Evolutionary conservation across 345 rosid genomes (phyloP), one percentile per base, ranked within the genome.

Genomic region (Mallotus nudiflorus): DNA sequence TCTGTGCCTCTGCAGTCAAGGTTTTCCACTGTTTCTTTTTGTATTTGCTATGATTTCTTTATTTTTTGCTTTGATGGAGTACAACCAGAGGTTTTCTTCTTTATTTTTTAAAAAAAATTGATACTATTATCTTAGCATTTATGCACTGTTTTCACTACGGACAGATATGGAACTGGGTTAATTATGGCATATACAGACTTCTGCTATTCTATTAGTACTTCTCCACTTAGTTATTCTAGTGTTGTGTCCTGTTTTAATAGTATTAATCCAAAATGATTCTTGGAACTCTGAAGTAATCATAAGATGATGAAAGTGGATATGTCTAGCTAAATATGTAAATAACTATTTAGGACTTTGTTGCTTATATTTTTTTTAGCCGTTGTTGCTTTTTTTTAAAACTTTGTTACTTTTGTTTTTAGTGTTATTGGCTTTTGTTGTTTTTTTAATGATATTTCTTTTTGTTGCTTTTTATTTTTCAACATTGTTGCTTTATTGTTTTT

Each of bases 1-100:
- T 20, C 90, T 95, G 22, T 87, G 88, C 80, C 96, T 95, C 44
- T 86, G 88, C 5, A 63, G 80, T 55, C 90, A 86, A 75, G 98
- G 97, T 89, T n/a, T n/a, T n/a, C 53, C 53, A 48, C 58, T 33
- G 15, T 53, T 19, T n/a, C 20, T 18, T 44, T 77, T 76, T 28
- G 24, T 31, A 11, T 49, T 11, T 55, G 46, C 12, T 51, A 42
- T 66, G 39, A 63, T 61, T 59, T 28, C 55, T 59, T 68, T 48
- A 22, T 29, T 14, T 24, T 20, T 25, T 55, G 62, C 15, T 28
- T 4, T 50, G 51, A 22, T 54, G 58, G 49, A 22, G 50, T 27
- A 33, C 62, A 78, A 54, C 4, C 6, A 15, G 9, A 19, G 33
- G 1, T 8, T 53, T 50, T 58, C 42, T 1, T 33, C 37, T 33